These are phyloP conservation scores for Sporothrix phasma DNA, from an alignment of 2,329 filamentous ascomycete genomes.

Conservation along the genomic window DNA sequence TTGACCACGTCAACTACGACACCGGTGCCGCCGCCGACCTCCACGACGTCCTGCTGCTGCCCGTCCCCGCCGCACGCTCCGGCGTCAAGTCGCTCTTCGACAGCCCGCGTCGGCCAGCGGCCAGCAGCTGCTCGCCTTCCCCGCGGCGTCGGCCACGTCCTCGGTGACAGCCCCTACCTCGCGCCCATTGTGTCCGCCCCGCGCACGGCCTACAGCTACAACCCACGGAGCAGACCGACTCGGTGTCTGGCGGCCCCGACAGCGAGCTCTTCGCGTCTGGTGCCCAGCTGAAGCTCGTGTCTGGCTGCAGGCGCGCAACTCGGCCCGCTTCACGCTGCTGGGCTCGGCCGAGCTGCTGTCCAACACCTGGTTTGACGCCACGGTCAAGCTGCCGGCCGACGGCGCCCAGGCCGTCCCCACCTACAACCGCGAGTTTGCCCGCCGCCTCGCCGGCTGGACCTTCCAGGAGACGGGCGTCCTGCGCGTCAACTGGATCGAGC, in stretches of 20 bases:
- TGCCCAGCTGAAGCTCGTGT: conserved; percentile 73
- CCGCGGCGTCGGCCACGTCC: conserved; percentile 69
- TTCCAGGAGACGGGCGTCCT: conserved; percentile 92
- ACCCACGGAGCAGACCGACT: conserved; percentile 69
- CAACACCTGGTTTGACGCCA: conserved; percentile 79
- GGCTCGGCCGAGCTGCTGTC: conserved; percentile 80
- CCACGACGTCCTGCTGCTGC: conserved; percentile 80
- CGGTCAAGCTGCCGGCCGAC: conserved; percentile 52
- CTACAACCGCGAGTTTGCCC: conserved; percentile 75
- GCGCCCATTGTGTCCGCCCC: conserved; percentile 75
- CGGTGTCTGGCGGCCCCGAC: conserved; percentile 66
- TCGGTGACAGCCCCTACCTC: conserved; percentile 69
- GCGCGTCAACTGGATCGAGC: conserved; percentile 72
- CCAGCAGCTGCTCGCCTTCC: conserved; percentile 62
- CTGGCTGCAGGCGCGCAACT: conserved; percentile 87
- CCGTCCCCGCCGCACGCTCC: conserved; percentile 54
- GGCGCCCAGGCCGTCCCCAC: conserved; percentile 46
- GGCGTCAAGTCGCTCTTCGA: conserved; percentile 71
- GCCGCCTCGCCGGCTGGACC: conserved; percentile 81
- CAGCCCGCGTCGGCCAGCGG: conserved; percentile 34
- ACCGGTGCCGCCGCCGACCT: conserved; percentile 62
- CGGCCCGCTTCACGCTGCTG: conserved; percentile 75
- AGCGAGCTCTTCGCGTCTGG: conserved; percentile 67
- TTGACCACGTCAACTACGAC: conserved; percentile 97
- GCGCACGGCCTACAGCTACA: conserved; percentile 83